phyloP scores from a whole-genome alignment of 2,329 filamentous ascomycete species.

The Dactylellina parvicollis region DNA sequence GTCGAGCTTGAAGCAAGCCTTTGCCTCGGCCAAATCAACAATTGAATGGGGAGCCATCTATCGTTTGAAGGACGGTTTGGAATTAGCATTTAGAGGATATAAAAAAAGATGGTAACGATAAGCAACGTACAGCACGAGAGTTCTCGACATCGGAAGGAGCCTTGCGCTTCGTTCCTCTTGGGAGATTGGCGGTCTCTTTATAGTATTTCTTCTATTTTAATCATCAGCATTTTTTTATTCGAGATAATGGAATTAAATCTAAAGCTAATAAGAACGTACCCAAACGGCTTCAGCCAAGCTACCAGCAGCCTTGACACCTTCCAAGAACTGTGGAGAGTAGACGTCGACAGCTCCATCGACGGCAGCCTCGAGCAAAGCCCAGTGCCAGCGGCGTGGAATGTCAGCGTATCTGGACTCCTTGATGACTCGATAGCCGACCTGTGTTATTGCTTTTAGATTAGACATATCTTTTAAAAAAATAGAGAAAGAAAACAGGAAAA shows the following conservation, averaged over 20 bases:
- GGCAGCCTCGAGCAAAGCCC: conserved; percentile 27
- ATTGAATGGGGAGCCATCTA: conserved; percentile 11
- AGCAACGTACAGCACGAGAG: conserved; percentile 7
- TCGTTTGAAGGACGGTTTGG: neutral
- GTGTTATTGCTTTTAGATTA: neutral
- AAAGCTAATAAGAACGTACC: conserved; percentile 8
- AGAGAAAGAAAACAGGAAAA: neutral
- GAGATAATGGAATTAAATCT: neutral
- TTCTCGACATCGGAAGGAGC: neutral
- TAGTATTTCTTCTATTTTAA: conserved; percentile 2
- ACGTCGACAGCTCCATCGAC: neutral
- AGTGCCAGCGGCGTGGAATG: conserved; percentile 19
- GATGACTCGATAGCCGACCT: conserved; percentile 32
- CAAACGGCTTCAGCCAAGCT: conserved; percentile 19
- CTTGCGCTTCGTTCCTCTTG: neutral
- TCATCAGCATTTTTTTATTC: neutral
- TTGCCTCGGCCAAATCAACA: conserved; percentile 14
- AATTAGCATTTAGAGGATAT: neutral
- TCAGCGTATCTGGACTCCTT: neutral
- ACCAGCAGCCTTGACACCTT: neutral
- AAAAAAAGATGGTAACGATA: neutral
- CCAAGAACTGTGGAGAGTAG: neutral
- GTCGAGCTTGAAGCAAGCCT: conserved; percentile 19
- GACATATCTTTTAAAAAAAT: neutral
- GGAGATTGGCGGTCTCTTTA: neutral